These are phyloP conservation scores for Ustilago curta DNA, from an alignment of 1,284 basidiomycete genomes.

Conservation along the genomic window DNA sequence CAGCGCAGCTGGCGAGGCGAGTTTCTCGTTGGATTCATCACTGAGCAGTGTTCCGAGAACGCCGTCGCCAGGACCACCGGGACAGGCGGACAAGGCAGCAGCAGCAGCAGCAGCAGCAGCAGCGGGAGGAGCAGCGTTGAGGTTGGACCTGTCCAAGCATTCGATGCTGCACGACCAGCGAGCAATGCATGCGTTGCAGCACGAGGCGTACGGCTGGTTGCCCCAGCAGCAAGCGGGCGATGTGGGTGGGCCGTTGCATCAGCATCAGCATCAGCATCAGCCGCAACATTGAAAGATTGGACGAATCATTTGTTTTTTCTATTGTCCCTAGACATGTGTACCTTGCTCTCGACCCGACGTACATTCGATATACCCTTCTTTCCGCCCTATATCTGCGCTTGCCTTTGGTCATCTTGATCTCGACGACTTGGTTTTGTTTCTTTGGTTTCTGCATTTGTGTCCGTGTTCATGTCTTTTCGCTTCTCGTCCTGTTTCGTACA, in stretches of 20 bases:
- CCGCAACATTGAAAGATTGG: neutral
- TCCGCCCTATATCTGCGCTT: too few species aligned
- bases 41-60: slow-evolving; percentile 2
- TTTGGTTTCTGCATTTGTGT: too few species aligned
- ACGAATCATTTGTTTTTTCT: too few species aligned
- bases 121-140: neutral
- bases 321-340: too few species aligned
- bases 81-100: neutral
- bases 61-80: neutral
- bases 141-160: neutral
- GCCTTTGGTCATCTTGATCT: too few species aligned
- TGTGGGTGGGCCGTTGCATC: neutral
- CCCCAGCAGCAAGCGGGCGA: neutral
- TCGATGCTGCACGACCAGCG: neutral
- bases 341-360: neutral
- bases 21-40: slow-evolving; percentile 13
- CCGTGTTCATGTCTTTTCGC: too few species aligned
- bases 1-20: neutral
- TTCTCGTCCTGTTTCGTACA: too few species aligned
- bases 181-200: neutral
- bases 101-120: too few species aligned
- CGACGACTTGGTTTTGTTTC: too few species aligned
- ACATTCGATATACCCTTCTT: neutral
- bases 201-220: neutral
- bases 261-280: neutral